Conservation (phyloP, 106 monocot species). For the Triglochin maritima region DNA sequence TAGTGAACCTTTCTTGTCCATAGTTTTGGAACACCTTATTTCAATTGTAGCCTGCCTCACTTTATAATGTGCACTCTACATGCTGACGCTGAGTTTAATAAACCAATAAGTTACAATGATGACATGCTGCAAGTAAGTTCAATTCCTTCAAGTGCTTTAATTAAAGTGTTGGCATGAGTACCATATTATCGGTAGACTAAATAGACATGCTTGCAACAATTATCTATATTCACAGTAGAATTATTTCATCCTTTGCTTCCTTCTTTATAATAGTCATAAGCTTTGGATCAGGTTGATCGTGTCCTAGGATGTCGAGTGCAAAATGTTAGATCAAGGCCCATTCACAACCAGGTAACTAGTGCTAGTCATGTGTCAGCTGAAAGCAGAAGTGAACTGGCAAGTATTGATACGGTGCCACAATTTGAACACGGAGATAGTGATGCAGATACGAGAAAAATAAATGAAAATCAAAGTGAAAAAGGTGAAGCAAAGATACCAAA, state of each 20-base stretch:
- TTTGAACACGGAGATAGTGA: slow-evolving; percentile 1
- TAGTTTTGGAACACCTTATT: too few relatives aligned
- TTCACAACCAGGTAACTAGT: slow-evolving; percentile 4
- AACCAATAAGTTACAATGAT: slow-evolving; percentile 13
- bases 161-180: background rate
- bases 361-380: background rate
- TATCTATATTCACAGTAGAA: background rate
- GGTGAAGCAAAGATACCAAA: background rate
- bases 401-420: background rate
- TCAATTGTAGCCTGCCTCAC: too few relatives aligned
- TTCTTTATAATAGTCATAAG: background rate
- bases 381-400: background rate
- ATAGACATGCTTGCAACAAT: background rate
- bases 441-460: background rate
- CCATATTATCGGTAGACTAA: background rate
- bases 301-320: slow-evolving; percentile 75
- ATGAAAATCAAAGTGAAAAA: slow-evolving; percentile 9
- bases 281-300: slow-evolving; percentile 61
- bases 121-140: slow-evolving; percentile 40
- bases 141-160: background rate
- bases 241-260: background rate
- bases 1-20: too few relatives aligned
- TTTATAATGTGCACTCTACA: too few relatives aligned
- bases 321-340: slow-evolving; percentile 6
- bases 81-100: slow-evolving; percentile 9